These are phyloP conservation scores for Jatropha curcas DNA, from an alignment of 345 rosid species.

Conservation along the genomic window DNA sequence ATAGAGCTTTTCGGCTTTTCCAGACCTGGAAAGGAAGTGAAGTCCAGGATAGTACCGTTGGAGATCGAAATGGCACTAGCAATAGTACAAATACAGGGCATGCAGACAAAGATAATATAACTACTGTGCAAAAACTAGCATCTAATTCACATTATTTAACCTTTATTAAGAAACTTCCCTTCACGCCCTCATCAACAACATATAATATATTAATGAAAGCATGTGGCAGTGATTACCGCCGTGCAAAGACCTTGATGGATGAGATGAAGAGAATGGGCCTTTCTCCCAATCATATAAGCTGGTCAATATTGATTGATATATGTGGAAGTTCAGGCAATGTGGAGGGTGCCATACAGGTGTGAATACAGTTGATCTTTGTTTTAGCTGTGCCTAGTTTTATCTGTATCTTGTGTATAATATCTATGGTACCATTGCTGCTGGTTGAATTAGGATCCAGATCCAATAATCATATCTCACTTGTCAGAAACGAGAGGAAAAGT, in stretches of 20 bases:
- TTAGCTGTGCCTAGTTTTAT: background rate
- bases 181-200: slow-evolving; percentile 70
- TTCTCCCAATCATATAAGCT: slow-evolving; percentile 72
- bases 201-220: slow-evolving; percentile 84
- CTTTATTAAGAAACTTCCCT: slow-evolving; percentile 47
- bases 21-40: slow-evolving; percentile 56
- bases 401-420: background rate
- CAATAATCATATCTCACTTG: background rate
- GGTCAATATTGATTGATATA: slow-evolving; percentile 82
- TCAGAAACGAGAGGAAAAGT: background rate
- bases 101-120: slow-evolving; percentile 8
- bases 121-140: slow-evolving; percentile 26
- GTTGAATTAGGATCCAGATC: slow-evolving; percentile 6
- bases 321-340: slow-evolving; percentile 74
- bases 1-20: slow-evolving; percentile 91
- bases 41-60: slow-evolving; percentile 26
- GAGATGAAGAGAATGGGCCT: slow-evolving; percentile 81
- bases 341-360: slow-evolving; percentile 74
- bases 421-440: background rate
- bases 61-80: slow-evolving; percentile 26
- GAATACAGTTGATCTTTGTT: slow-evolving; percentile 2
- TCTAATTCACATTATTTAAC: slow-evolving; percentile 40
- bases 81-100: slow-evolving; percentile 21
- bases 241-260: slow-evolving; percentile 69
- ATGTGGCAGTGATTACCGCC: slow-evolving; percentile 68